Conservation (phyloP, 495 filamentous ascomycete genomes). For the Echria macrotheca region DNA sequence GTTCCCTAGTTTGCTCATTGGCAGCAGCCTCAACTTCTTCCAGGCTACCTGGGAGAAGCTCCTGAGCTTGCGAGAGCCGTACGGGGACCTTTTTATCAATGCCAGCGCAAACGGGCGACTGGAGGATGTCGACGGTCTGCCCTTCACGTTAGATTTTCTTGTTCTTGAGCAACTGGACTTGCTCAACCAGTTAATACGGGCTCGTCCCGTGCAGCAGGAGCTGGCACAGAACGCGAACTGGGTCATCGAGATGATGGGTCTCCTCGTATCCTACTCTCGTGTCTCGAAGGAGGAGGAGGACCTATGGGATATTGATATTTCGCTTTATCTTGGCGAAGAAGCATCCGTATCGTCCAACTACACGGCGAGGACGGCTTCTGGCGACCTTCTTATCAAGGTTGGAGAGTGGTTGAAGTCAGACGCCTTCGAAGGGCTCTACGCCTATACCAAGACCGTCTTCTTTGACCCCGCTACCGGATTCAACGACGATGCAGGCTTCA, state of each 20-base stretch:
- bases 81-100: conserved; percentile 76
- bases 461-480: conserved; percentile 33
- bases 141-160: conserved; percentile 91
- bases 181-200: conserved; percentile 78
- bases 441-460: conserved; percentile 66
- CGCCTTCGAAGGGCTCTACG: conserved; percentile 67
- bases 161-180: conserved; percentile 91
- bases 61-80: conserved; percentile 59
- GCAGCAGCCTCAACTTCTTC: conserved; percentile 75
- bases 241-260: conserved; percentile 75
- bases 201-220: conserved; percentile 78
- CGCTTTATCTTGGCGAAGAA: conserved; percentile 91
- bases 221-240: conserved; percentile 66
- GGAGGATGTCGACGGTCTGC: conserved; percentile 86
- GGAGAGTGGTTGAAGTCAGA: conserved; percentile 75
- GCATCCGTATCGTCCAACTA: conserved; percentile 95
- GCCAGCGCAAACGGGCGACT: conserved; percentile 79
- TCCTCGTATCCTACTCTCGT: conserved; percentile 80
- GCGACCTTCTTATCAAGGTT: conserved; percentile 86
- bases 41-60: conserved; percentile 83
- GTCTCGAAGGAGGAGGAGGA: conserved; percentile 90
- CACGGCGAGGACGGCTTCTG: conserved; percentile 84
- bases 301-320: conserved; percentile 94
- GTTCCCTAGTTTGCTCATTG: conserved; percentile 73
- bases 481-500: conserved; percentile 23